A percentile compares a stretch with the other conserved stretches of the same genome.
These are phyloP conservation scores for Coemansia umbellata DNA, from an alignment of 192 early-diverging fungal species.

Conservation along the genomic window DNA sequence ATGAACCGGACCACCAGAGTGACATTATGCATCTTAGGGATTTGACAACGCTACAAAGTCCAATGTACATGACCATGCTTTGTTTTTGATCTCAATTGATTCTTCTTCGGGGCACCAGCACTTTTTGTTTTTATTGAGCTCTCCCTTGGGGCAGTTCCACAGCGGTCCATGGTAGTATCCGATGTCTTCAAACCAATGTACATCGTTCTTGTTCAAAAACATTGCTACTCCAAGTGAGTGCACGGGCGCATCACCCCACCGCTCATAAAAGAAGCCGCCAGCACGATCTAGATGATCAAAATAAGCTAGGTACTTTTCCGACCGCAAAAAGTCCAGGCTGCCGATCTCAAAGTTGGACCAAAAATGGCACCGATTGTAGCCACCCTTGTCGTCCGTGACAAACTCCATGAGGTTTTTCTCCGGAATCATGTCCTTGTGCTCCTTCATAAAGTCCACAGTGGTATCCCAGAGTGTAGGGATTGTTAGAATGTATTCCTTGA, in stretches of 20 bases:
- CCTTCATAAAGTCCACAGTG: constrained; percentile 52
- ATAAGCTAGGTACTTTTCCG: constrained; percentile 54
- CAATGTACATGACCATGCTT: constrained; percentile 41
- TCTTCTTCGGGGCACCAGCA: constrained; percentile 42
- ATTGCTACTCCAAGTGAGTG: constrained; percentile 63
- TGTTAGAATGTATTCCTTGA: constrained; percentile 62
- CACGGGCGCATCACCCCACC: constrained; percentile 62
- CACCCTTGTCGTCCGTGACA: constrained; percentile 52
- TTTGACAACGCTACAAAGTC: constrained; percentile 32
- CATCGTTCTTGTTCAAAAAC: constrained; percentile 52
- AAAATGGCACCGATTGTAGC: constrained; percentile 67
- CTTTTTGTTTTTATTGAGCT: constrained; percentile 26
- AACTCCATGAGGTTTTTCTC: constrained; percentile 56
- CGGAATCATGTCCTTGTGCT: constrained; percentile 53
- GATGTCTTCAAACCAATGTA: constrained; percentile 72
- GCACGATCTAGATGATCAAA: constrained; percentile 67
- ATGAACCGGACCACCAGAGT: too few species aligned
- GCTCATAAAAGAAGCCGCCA: constrained; percentile 86
- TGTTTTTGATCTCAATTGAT: constrained; percentile 37
- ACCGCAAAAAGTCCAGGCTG: constrained; percentile 58
- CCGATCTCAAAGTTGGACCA: constrained; percentile 80
- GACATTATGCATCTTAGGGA: not conserved
- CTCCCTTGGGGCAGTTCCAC: constrained; percentile 31
- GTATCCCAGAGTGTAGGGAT: constrained; percentile 73
- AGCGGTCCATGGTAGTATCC: constrained; percentile 56